These are phyloP conservation scores for Adansonia digitata DNA, from an alignment of 345 rosid species.

Conservation along the genomic window DNA sequence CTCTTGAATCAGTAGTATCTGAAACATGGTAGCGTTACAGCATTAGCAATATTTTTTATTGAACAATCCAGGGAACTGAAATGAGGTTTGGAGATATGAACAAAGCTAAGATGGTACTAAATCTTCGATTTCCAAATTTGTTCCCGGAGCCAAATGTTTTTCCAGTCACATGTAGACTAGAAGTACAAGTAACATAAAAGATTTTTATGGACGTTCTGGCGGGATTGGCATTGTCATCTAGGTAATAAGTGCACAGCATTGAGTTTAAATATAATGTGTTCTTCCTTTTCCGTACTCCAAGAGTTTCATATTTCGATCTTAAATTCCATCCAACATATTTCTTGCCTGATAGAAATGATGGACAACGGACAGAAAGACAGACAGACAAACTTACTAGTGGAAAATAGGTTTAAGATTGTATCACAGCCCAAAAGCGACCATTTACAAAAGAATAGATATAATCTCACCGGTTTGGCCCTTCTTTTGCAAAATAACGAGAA, in stretches of 20 bases:
- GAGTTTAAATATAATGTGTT: neutral
- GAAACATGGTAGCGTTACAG: neutral
- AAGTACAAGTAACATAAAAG: neutral
- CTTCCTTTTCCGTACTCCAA: neutral
- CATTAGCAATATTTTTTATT: neutral
- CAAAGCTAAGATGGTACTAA: neutral
- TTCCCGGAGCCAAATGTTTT: neutral
- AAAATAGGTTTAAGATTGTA: neutral
- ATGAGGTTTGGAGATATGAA: neutral
- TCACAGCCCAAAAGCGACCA: neutral
- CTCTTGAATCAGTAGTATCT: neutral
- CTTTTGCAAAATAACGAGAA: conserved; percentile 50
- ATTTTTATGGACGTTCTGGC: no score
- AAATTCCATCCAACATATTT: neutral
- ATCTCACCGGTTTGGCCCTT: conserved; percentile 60
- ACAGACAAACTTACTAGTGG: neutral
- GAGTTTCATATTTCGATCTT: neutral
- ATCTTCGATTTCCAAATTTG: neutral
- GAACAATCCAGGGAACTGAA: neutral
- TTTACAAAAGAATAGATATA: neutral
- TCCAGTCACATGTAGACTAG: neutral
- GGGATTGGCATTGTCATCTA: neutral
- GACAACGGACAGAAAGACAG: neutral
- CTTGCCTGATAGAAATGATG: neutral
- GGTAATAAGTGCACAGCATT: neutral